These are phyloP conservation scores for Ceratocystis destructans DNA, from an alignment of 2,329 filamentous ascomycete genomes.

Conservation along the genomic window DNA sequence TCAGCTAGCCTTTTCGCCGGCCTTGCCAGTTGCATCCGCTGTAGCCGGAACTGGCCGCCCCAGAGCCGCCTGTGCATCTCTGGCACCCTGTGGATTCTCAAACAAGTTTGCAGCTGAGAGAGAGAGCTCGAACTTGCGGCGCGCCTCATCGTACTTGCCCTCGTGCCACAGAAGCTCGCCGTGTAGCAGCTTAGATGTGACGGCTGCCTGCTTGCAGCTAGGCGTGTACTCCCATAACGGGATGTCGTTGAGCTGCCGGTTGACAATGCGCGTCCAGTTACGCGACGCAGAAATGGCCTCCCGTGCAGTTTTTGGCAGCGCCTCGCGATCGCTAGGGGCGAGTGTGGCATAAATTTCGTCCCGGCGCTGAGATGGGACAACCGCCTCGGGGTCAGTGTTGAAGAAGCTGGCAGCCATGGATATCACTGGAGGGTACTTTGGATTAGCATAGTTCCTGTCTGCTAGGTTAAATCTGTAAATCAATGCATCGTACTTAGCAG, in stretches of 20 bases:
- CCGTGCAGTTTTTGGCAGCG: constrained; percentile 11
- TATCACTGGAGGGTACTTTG: constrained; percentile 9
- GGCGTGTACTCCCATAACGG: constrained; percentile 6
- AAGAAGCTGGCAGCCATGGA: constrained; percentile 17
- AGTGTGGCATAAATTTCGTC: constrained; percentile 12
- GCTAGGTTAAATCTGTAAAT: neutral
- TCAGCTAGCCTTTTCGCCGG: neutral
- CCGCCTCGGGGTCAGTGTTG: constrained; percentile 11
- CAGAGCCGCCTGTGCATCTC: constrained; percentile 7
- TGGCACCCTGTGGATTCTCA: constrained; percentile 8
- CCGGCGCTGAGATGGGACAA: neutral
- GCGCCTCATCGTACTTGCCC: constrained; percentile 16
- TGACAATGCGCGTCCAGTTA: constrained; percentile 16
- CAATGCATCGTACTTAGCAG: constrained; percentile 47
- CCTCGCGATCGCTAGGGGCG: constrained; percentile 11
- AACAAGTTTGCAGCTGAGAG: constrained; percentile 12
- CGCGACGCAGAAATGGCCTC: constrained; percentile 11
- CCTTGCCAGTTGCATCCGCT: neutral
- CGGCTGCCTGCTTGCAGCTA: constrained; percentile 14
- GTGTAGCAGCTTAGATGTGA: constrained; percentile 12
- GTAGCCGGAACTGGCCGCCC: constrained; percentile 2
- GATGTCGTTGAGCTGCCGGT: constrained; percentile 10
- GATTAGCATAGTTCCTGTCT: neutral
- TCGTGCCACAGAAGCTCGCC: constrained; percentile 16
- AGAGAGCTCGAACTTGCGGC: constrained; percentile 10